Base-by-base conservation (phyloP, 768 basidiomycete genomes). In the Lactarius sp. region DNA sequence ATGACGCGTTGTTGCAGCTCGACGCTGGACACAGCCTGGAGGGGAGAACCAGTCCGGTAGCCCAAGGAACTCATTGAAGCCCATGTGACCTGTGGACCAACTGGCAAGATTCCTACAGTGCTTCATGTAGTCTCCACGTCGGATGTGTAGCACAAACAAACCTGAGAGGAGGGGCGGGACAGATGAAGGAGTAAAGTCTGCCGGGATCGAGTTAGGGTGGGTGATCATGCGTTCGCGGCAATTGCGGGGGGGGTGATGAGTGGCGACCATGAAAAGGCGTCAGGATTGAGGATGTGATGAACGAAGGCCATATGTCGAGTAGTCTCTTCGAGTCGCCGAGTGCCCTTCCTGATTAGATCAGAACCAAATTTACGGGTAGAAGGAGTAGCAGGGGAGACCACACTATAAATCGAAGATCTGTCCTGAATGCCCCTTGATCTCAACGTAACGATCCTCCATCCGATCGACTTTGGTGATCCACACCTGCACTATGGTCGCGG, bases 141-240 rank as follows among this genome's bases (percentile, higher is more conserved):
- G 79, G 47, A 83, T 72, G 66, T 83, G 82, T 14, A 83, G 69
- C 18, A 73, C 80, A 16, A 83, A 73, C 80, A 16, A 83, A 72
- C 0, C 78, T 10, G 72, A 59, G 36, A 80, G 71, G 6, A 27
- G 22, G 22, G 22, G 22, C 2, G 22, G 22, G 2, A 27, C 22
- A 27, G 22, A 27, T 1, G 22, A 27, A 27, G 22, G 22, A 27
- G 22, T 27, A 1, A 27, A 27, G 22, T 27, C 22, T 1, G 22
- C 22, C 22, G 22, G 22, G 22, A 2, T 27, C 22, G 22, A 27
- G 22, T 27, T 27, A 27, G 22, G 22, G 22, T 27, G 22, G 22
- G 22, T 27, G 22, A 27, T 27, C 22, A 27, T 27, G 22, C 2
- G 22, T 27, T 27, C 22, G 22, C 22, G 22, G 22, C 22, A 27